Percentiles rank a stretch among this genome's conserved stretches.
Evolutionary conservation across 495 filamentous ascomycete species (phyloP).

Genomic region (Penicillium herquei): DNA sequence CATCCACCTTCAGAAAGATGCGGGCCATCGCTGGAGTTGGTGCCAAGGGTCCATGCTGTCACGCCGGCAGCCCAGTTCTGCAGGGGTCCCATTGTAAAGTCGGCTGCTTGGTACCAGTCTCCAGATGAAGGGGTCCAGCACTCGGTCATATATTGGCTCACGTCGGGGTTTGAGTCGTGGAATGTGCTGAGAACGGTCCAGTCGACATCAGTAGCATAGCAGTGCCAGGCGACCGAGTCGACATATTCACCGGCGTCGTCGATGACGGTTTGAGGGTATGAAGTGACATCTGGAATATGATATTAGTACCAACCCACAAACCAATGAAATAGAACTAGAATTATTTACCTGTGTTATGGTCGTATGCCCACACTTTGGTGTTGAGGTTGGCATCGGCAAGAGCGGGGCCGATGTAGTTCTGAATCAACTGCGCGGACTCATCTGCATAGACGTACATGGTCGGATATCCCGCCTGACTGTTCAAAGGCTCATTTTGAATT

Average conservation of each 20-base stretch:
- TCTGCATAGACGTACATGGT: slow-evolving; percentile 54
- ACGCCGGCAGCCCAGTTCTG: slow-evolving; percentile 56
- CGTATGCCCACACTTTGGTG: slow-evolving; percentile 54
- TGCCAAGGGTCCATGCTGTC: slow-evolving; percentile 55
- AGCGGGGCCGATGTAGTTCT: slow-evolving; percentile 49
- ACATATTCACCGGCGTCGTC: slow-evolving; percentile 42
- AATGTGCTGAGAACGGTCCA: slow-evolving; percentile 53
- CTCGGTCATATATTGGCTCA: slow-evolving; percentile 58
- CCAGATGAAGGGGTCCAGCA: slow-evolving; percentile 51
- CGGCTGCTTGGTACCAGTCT: slow-evolving; percentile 48
- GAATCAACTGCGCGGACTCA: slow-evolving; percentile 46
- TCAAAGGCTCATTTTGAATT: slow-evolving; percentile 58
- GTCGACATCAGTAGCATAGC: slow-evolving; percentile 46
- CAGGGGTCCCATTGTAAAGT: slow-evolving; percentile 55
- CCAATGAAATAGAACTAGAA: neutral
- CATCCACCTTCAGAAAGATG: slow-evolving; percentile 51
- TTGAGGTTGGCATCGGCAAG: slow-evolving; percentile 37
- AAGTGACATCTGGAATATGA: slow-evolving; percentile 21
- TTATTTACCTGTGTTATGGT: slow-evolving; percentile 53
- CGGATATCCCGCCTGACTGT: slow-evolving; percentile 51
- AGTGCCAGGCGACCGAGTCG: slow-evolving; percentile 54
- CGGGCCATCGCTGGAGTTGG: slow-evolving; percentile 49
- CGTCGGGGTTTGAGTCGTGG: slow-evolving; percentile 41
- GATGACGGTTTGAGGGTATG: slow-evolving; percentile 50
- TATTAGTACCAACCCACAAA: neutral